Evolutionary conservation across 2,329 filamentous ascomycete genomes (phyloP), one percentile per base, ranked within the genome.

Genomic region (Tolypocladium ophioglossoides): DNA sequence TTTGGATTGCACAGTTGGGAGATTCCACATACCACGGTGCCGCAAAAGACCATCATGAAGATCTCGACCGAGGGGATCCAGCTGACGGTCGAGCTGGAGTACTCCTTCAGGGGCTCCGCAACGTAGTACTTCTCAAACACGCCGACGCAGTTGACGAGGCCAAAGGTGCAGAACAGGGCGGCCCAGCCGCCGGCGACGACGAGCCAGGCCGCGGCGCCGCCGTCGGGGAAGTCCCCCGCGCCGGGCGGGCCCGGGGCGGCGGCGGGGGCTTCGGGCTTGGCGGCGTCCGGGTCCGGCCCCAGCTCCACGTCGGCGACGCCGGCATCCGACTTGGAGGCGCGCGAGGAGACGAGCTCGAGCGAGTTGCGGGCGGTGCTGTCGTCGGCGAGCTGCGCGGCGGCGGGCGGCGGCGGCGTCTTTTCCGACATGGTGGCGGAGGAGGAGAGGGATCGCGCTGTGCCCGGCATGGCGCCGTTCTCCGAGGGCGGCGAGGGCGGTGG

Each of bases 191-290:
- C 74, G 24, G 73, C 64, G 4, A 85, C 80, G 2, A 77, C 76
- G 10, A 80, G 69, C 79, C 81, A 84, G 10, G 83, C 82, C 57
- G 77, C 68, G 3, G 64, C 47, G 2, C 82, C 82, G 41, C 82
- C 82, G 60, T 85, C 82, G 1, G 82, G 82, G 55, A 82, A 83
- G 57, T 79, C 77, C n/a, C n/a, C n/a, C n/a, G n/a, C n/a, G n/a
- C n/a, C n/a, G n/a, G n/a, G n/a, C n/a, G n/a, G n/a, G n/a, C n/a
- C n/a, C n/a, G n/a, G n/a, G n/a, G 67, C 8, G 77, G 74, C 52
- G 51, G 34, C 34, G 35, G 49, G 27, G 5, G 30, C 24, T 24
- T 41, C 53, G 40, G 50, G 5, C 9, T n/a, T 46, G 46, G 46
- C 7, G 52, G 52, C 37, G 20, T 10, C 27, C 32, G 51, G 40